Evolutionary conservation across 106 monocot genomes (phyloP), one percentile per base, ranked within the genome.

Genomic region (Acorus gramineus): DNA sequence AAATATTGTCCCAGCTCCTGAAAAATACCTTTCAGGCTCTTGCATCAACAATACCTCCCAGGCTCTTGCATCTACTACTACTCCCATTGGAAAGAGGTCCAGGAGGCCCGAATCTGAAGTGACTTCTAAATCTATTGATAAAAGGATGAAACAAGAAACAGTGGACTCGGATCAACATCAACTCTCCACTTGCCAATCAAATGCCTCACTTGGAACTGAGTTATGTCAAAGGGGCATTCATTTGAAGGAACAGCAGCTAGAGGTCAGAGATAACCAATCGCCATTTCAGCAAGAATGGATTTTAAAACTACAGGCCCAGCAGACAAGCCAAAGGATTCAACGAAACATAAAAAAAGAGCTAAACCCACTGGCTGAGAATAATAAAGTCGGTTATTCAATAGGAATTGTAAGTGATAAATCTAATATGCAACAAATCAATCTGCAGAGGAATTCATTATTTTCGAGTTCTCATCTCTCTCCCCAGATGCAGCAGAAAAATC

Each of bases 141-240:
- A 78, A 64, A 67, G 64, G 64, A 28, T 59, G 46, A 78, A 68
- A 58, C 51, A 73, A 65, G 63, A 57, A 49, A 44, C 50, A 10
- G 42, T 9, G 4, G 55, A 55, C 48, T 13, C 14, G 6, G 61
- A 52, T 50, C 50, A 12, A 44, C 42, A 8, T 50, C 72, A 12
- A 6, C 7, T 42, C 14, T 3, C 47, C 42, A 46, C 3, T 2
- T 9, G 10, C 64, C 14, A 77, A 55, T 61, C 9, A 14, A 8
- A 5, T 48, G 3, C 11, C 8, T 6, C 28, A 10, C 50, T 62
- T 56, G 61, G 60, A 45, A 47, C 4, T 3, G 56, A 67, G 46
- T 8, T 28, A 13, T 66, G 62, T 2, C 6, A 46, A 4, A 56
- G 53, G 44, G 52, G 54, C 9, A 42, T 28, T 46, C 59, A 7